These are phyloP conservation scores for Podaxis sp. DNA, from an alignment of 768 basidiomycete genomes.

Conservation along the genomic window DNA sequence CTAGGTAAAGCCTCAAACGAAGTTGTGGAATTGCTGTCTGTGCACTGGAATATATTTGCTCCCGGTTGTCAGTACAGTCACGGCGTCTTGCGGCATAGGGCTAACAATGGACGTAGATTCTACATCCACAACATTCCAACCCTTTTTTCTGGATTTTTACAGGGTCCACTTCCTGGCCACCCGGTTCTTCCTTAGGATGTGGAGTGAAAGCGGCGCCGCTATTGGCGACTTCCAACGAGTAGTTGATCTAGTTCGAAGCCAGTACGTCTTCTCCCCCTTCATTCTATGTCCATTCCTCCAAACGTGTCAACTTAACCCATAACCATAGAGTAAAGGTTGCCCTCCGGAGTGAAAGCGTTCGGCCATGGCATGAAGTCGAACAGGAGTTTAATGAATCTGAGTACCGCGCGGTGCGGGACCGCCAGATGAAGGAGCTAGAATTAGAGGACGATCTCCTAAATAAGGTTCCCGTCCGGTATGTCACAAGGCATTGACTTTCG, in stretches of 20 bases:
- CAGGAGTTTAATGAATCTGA: conserved; percentile 78
- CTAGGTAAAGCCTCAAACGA: conserved; percentile 83
- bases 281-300: conserved; percentile 2
- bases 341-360: conserved; percentile 67
- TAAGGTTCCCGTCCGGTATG: conserved; percentile 83
- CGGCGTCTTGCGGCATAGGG: conserved; percentile 7
- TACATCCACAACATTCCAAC: conserved; percentile 78
- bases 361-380: conserved; percentile 84
- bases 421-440: conserved; percentile 90
- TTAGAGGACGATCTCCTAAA: conserved; percentile 83
- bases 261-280: conserved; percentile 48
- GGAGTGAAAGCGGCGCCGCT: conserved; percentile 83
- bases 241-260: conserved; percentile 75
- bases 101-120: conserved; percentile 49
- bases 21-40: conserved; percentile 78
- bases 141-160: conserved; percentile 84
- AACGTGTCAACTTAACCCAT: conserved; percentile 10
- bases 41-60: conserved; percentile 84
- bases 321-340: conserved; percentile 68
- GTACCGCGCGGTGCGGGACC: conserved; percentile 81
- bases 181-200: conserved; percentile 89
- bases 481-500: conserved; percentile 12
- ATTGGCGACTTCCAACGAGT: conserved; percentile 76
- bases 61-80: conserved; percentile 65
- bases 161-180: conserved; percentile 79